phyloP scores from a whole-genome alignment of 2,329 filamentous ascomycete genomes.

The Hypoxylon sp. region DNA sequence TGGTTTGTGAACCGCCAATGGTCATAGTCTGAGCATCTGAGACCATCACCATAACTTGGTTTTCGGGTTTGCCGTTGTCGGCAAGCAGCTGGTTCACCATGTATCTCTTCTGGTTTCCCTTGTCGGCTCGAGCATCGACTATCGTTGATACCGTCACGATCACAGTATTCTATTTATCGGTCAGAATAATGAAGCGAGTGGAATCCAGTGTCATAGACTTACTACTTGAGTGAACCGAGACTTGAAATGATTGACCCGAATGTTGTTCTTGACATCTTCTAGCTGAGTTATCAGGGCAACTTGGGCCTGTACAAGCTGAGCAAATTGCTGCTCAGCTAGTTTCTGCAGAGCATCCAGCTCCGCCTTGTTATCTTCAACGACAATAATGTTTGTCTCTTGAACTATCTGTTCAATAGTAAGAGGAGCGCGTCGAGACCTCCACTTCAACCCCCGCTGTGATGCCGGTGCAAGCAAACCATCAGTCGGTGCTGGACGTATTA shows the following conservation, averaged over 20 bases:
- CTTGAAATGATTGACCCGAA: conserved; percentile 59
- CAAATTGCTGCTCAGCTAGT: conserved; percentile 57
- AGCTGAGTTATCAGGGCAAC: conserved; percentile 57
- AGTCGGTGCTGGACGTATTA: conserved; percentile 45
- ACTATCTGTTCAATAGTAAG: conserved; percentile 53
- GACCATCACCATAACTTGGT: conserved; percentile 58
- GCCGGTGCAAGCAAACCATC: conserved; percentile 40
- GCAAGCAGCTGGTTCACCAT: conserved; percentile 59
- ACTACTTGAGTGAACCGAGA: conserved; percentile 57
- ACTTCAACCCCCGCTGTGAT: conserved; percentile 45
- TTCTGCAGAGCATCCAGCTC: conserved; percentile 55
- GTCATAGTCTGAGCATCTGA: conserved; percentile 57
- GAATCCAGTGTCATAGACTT: conserved; percentile 34
- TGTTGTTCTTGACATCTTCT: conserved; percentile 61
- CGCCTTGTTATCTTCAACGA: conserved; percentile 57
- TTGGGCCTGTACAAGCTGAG: conserved; percentile 57
- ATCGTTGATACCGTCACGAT: conserved; percentile 58
- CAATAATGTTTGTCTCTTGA: conserved; percentile 55
- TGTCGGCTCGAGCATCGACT: conserved; percentile 55
- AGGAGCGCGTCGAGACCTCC: conserved; percentile 48
- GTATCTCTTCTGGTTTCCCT: conserved; percentile 54
- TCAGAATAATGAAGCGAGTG: conserved; percentile 4
- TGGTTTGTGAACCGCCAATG: conserved; percentile 50
- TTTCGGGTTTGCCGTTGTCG: conserved; percentile 56
- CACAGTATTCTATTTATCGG: conserved; percentile 54